Base-by-base conservation (phyloP, 257 asterid species). In the Solanum megistacrolobum region DNA sequence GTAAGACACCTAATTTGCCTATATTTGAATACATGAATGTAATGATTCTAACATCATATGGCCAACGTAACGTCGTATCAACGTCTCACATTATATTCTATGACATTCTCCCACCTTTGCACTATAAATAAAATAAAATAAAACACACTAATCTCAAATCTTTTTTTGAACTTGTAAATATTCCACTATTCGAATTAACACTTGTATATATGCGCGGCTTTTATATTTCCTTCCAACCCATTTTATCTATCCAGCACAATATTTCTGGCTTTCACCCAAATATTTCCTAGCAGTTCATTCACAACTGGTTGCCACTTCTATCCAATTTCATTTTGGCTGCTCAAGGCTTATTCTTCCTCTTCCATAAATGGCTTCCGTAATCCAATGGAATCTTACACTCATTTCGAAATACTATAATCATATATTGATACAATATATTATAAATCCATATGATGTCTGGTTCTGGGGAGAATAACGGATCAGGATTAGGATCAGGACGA, bases 351-450 rank as follows among this genome's bases (percentile, higher is more conserved):
- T 79, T 46, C 5, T 35, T 27, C 34, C 55, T 31, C 85, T 35
- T 84, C 89, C 91, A 90, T 92, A 95, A 92, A 95, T 94, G 96
- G 96, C 93, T 87, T 48, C 91, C 74, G 65, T 86, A 90, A 83
- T 79, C 87, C 72, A 18, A 16, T 27, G 46, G 81, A 88, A 93
- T 94, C 94, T 91, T 93, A 14, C 38, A 86, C 23, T 90, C 90
- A 3, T 81, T 86, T 9, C 69, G 78, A 39, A 38, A 23, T 34
- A 43, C 36, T 9, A 34, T 23, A 9, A 10, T 23, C 48, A 73
- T 21, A 12, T 10, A 20, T 41, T 20, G 9, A 73, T 29, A 38
- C 16, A 74, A 27, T n/a, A 35, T 73, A 73, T 25, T 25, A 14
- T 55, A 55, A 18, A 3, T 74, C 16, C 20, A 9, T 0, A 79